Evolutionary conservation across 2,329 filamentous ascomycete species (phyloP), one percentile per base, ranked within the genome.

Genomic region (Clonostachys solani): DNA sequence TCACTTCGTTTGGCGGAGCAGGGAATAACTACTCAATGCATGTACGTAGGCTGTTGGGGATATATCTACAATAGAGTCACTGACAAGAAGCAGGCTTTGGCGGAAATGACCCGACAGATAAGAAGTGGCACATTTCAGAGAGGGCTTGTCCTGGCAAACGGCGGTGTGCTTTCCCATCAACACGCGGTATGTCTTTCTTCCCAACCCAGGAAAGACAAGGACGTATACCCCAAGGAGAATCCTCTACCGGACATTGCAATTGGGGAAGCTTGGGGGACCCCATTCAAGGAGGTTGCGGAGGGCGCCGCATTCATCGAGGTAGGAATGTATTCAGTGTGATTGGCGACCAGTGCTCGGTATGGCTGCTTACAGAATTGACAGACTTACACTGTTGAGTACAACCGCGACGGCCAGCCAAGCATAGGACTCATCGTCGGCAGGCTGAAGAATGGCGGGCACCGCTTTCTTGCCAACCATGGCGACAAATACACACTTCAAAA

Each of bases 21-120:
- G 84, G 84, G 0, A 87, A 87, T 52, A 87, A 87, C 47, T 87
- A 87, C 50, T 84, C 80, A 0, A 81, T 86, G 75, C 83, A 87
- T 64, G 81, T 77, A 61, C 57, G 66, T 62, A 35, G 16, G 23
- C 8, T 29, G 9, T 29, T 29, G 2, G 9, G 23, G 8, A 9
- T 43, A 23, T 29, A 15, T 33, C 19, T 16, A 12, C 5, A 16
- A 23, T 29, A 10, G 19, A n/a, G 9, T 18, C 12, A 7, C 19
- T 43, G 16, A 43, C 42, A 10, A 5, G n/a, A 43, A 12, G 6
- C 5, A 62, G 60, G 59, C 60, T 6, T 71, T 83, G 29, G 77
- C 73, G 10, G 77, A 77, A 56, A 80, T 83, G 71, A 66, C 70
- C 1, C 74, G 80, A 5, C 66, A 73, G 47, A 59, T 86, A 5